Base-by-base conservation (phyloP, 768 basidiomycete species). In the Lactarius tabidus region DNA sequence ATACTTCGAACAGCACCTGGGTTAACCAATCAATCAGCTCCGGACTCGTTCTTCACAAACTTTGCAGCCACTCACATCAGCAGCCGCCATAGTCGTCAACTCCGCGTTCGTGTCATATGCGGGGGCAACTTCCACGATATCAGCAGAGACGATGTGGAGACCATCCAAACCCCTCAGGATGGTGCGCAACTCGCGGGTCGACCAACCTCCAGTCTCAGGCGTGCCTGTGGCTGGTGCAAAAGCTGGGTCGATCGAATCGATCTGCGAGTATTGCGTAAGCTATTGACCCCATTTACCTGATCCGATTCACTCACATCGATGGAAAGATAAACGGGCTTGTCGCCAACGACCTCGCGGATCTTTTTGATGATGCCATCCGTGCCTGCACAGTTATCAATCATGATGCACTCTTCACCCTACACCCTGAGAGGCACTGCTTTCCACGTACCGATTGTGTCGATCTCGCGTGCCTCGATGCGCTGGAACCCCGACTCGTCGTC, bases 171-270 rank as follows among this genome's bases (percentile, higher is more conserved):
- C 90, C 56, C 90, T 79, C 64, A 93, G 75, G 71, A 93, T 89
- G 8, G 86, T 85, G 57, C 89, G 85, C 58, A 92, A 77, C 75
- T 93, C 91, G 63, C 91, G 86, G 8, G 90, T 91, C 5, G 90
- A 88, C 91, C 90, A 92, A 12, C 85, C 90, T 0, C 90, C 91
- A 0, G 90, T 88, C 75, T 93, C 91, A 1, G 91, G 91, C 1
- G 91, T 93, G 5, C 91, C 91, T 0, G 91, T 91, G 0, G 90
- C 90, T 31, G 90, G 91, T 2, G 90, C 91, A 67, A 91, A 89
- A 18, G 85, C 86, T 23, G 90, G 91, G 74, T 92, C 90, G 67
- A 90, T 88, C 52, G 86, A 86, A 72, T 90, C 88, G 67, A 90
- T 90, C 87, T 89, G 39, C n/a, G 39, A 60, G 41, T 36, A n/a